Evolutionary conservation across 805 yeast species (phyloP).

Genomic region (Myxozyma melibiosi): DNA sequence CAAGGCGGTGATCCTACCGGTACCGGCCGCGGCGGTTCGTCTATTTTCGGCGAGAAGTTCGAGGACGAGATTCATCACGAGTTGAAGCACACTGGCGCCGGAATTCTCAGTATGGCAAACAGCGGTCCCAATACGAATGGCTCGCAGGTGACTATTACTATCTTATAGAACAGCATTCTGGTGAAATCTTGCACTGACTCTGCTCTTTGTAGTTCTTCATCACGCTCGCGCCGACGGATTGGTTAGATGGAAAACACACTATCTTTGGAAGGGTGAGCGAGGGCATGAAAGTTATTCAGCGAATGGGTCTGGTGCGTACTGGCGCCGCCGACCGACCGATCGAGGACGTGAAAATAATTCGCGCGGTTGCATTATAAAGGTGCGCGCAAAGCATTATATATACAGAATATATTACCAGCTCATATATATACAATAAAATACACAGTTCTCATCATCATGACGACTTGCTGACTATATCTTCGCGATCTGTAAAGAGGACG

Average conservation of each 20-base stretch:
- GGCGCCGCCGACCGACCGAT: slow-evolving; percentile 48
- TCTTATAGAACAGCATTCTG: not conserved
- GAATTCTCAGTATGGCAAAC: slow-evolving; percentile 87
- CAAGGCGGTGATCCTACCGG: slow-evolving; percentile 45
- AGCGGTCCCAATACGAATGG: slow-evolving; percentile 94
- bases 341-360: slow-evolving; percentile 47
- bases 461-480: slow-evolving; percentile 2
- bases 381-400: slow-evolving; percentile 18
- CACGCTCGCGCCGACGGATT: slow-evolving; percentile 75
- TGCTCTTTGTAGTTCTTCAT: slow-evolving; percentile 68
- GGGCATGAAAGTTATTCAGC: slow-evolving; percentile 50
- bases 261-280: slow-evolving; percentile 68
- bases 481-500: slow-evolving; percentile 19
- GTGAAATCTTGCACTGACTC: not conserved
- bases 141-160: slow-evolving; percentile 45
- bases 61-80: slow-evolving; percentile 41
- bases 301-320: slow-evolving; percentile 61
- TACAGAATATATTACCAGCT: not conserved
- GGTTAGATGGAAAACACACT: slow-evolving; percentile 73
- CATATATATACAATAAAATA: not conserved
- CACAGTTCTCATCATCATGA: not conserved
- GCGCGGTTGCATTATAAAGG: slow-evolving; percentile 27
- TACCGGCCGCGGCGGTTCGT: slow-evolving; percentile 42
- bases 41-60: slow-evolving; percentile 32
- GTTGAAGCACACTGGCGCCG: slow-evolving; percentile 75